Evolutionary conservation across 2,329 filamentous ascomycete genomes (phyloP), one percentile per base, ranked within the genome.

Genomic region (Rosellinia necatrix): DNA sequence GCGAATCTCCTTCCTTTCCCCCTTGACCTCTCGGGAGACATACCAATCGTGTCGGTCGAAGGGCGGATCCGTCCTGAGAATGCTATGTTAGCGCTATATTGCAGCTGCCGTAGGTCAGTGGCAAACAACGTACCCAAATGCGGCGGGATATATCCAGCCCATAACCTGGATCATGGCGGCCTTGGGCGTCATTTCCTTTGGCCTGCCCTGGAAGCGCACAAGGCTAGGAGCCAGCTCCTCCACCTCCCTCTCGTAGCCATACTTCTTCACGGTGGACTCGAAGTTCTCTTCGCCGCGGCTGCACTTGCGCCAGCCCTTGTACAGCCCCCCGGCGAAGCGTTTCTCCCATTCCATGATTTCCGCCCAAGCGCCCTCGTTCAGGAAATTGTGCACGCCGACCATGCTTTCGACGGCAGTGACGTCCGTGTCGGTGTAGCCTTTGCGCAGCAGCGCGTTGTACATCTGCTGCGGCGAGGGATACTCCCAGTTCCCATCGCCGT

Each of bases 1-100:
- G 67, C 94, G 85, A 41, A 97, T 80, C 77, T 97, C 88, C 71
- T 87, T 88, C 66, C 78, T 80, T 56, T 86, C 72, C 24, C 90
- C 90, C 50, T 86, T 80, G 44, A 82, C 75, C 29, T 88, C 82
- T 60, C 94, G 83, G 62, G 90, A 83, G 37, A 99, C 90, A 70
- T 88, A 97, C 94, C 94, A 99, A 72, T 99, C 94, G 72, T 99
- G 94, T 59, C 94, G 86, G 74, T 99, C 94, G 68, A 99, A 99
- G 1, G 94, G 94, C 9, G 91, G 89, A 49, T 91, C 88, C 6
- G 88, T 87, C 4, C 88, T 91, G 13, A 43, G n/a, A 38, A 2
- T 6, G 6, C 13, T 24, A 24, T 2, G 19, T 58, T 56, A 58
- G 53, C 9, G 15, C 7, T 24, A 4, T n/a, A n/a, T n/a, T n/a